phyloP scores from a whole-genome alignment of 768 basidiomycete species.

The Pulveroboletus ravenelii region DNA sequence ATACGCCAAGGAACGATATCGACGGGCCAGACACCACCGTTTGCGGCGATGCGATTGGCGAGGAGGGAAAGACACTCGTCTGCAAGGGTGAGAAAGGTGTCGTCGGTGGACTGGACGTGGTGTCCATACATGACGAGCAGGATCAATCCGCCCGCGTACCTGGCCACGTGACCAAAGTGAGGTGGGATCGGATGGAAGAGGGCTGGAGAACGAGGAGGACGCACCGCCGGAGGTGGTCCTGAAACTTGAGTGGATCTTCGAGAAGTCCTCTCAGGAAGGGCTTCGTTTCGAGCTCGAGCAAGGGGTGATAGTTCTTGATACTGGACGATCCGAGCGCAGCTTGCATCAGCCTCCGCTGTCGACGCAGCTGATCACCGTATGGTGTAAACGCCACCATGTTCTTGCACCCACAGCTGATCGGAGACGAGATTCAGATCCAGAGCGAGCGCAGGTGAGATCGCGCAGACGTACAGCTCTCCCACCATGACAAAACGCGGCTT shows the following conservation, averaged over 20 bases:
- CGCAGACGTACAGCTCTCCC: constrained; percentile 56
- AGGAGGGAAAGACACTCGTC: constrained; percentile 40
- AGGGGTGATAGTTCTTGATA: constrained; percentile 54
- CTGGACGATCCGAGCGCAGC: constrained; percentile 51
- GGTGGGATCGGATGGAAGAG: not conserved
- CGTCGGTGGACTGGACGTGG: constrained; percentile 36
- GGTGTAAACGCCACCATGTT: constrained; percentile 69
- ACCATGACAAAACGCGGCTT: constrained; percentile 66
- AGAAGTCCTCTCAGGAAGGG: constrained; percentile 54
- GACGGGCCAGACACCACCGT: constrained; percentile 41
- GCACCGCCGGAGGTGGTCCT: constrained; percentile 35
- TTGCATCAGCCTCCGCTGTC: constrained; percentile 65
- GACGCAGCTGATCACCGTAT: constrained; percentile 57
- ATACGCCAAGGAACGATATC: constrained; percentile 35
- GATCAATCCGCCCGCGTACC: constrained; percentile 52
- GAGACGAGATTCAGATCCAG: constrained; percentile 2
- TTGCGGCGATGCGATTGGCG: constrained; percentile 41
- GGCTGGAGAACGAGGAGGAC: not conserved
- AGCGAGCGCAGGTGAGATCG: not conserved
- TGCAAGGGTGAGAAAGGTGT: constrained; percentile 38
- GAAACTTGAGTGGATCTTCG: constrained; percentile 34
- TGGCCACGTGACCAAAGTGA: constrained; percentile 26
- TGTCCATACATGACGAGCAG: constrained; percentile 64
- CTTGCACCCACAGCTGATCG: constrained; percentile 51
- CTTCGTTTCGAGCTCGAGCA: constrained; percentile 53